A percentile compares a stretch with the other conserved stretches of the same genome.
phyloP scores from a whole-genome alignment of 108 stramenopile species.

The Poteriospumella lacustris region DNA sequence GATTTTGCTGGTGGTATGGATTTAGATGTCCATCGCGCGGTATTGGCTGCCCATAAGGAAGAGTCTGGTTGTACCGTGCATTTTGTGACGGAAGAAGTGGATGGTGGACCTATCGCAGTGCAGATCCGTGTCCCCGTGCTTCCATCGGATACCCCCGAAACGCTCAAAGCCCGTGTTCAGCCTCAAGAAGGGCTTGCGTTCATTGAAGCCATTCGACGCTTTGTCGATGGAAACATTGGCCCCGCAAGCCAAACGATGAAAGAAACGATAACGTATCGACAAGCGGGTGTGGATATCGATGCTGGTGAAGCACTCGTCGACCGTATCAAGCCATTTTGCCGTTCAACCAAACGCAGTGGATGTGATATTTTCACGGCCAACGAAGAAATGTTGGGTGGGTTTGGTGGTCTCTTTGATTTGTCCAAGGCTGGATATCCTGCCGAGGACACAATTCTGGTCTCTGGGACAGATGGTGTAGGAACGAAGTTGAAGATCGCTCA shows the following conservation, averaged over 20 bases:
- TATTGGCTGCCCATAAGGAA: constrained; percentile 79
- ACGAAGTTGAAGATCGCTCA: constrained; percentile 86
- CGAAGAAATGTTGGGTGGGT: constrained; percentile 92
- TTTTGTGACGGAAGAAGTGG: constrained; percentile 90
- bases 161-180: constrained; percentile 89
- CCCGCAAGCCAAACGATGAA: not conserved
- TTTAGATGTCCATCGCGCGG: constrained; percentile 89
- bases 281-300: constrained; percentile 92
- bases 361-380: no score
- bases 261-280: constrained; percentile 72
- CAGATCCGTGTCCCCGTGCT: constrained; percentile 71
- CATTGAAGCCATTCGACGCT: constrained; percentile 77
- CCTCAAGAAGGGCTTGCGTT: constrained; percentile 89
- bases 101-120: constrained; percentile 88
- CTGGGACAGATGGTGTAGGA: constrained; percentile 97
- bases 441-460: constrained; percentile 82
- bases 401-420: constrained; percentile 91
- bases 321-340: constrained; percentile 87
- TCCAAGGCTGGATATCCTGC: constrained; percentile 80
- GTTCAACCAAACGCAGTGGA: constrained; percentile 77
- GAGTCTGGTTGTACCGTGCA: constrained; percentile 97
- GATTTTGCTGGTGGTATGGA: constrained; percentile 99
- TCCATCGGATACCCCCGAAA: constrained; percentile 79
- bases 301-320: constrained; percentile 86
- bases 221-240: constrained; percentile 26